Conservation (phyloP, 2,329 filamentous ascomycete genomes). For the Pseudodiploospora longispora region DNA sequence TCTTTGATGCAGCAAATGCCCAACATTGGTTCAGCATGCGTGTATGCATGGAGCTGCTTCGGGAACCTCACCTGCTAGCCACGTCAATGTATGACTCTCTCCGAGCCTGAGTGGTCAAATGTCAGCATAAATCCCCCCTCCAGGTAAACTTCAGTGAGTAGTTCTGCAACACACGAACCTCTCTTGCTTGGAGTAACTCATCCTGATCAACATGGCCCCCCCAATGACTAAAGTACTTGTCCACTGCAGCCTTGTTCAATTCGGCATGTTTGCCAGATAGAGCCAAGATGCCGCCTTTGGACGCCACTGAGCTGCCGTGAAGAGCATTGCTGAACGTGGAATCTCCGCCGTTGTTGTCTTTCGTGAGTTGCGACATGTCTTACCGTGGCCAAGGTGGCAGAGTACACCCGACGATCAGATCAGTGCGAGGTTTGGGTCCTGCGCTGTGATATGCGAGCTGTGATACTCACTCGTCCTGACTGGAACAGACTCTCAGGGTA, state of each 20-base stretch:
- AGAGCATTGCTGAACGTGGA: slow-evolving; percentile 82
- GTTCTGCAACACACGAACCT: slow-evolving; percentile 6
- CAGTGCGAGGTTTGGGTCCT: too few relatives aligned
- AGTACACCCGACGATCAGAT: too few relatives aligned
- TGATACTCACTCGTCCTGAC: too few relatives aligned
- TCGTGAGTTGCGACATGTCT: too few relatives aligned
- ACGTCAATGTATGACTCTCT: slow-evolving; percentile 87
- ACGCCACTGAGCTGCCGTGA: slow-evolving; percentile 64
- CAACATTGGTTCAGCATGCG: not conserved
- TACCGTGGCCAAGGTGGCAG: too few relatives aligned
- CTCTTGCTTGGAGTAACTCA: slow-evolving; percentile 37
- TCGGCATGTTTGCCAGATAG: slow-evolving; percentile 72
- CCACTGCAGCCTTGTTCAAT: slow-evolving; percentile 73
- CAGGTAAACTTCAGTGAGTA: not conserved
- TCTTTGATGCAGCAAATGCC: too few relatives aligned
- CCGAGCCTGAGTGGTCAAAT: slow-evolving; percentile 51
- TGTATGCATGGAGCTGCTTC: not conserved
- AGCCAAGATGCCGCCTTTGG: slow-evolving; percentile 65
- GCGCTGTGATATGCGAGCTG: too few relatives aligned
- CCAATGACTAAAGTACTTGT: slow-evolving; percentile 96
- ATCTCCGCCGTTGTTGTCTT: slow-evolving; percentile 75
- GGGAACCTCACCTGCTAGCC: slow-evolving; percentile 50
- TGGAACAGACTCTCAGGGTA: too few relatives aligned
- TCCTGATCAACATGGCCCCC: slow-evolving; percentile 70
- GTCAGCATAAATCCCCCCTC: too few relatives aligned